Evolutionary conservation across 2,329 filamentous ascomycete species (phyloP), one percentile per base, ranked within the genome.

Genomic region (Neonectria faginata): DNA sequence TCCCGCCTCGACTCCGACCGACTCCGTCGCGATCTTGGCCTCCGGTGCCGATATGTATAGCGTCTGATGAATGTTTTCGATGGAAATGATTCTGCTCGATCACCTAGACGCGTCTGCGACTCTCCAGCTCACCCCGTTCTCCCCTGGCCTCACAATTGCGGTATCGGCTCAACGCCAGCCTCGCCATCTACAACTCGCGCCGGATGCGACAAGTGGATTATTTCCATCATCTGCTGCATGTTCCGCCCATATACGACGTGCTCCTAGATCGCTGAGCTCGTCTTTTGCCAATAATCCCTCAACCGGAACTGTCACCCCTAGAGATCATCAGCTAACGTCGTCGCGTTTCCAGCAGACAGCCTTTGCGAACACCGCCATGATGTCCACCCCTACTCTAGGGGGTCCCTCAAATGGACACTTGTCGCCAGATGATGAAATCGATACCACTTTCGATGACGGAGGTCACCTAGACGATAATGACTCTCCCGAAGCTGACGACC

Each of bases 401-500:
- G 85, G 87, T 80, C 84, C 88, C 76, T 84, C 86, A 75, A 92
- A 93, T 80, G 91, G 91, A 76, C 86, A 90, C 79, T 76, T 83
- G 73, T 87, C 87, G 76, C 85, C 87, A 72, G 79, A 83, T 69
- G 82, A 84, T 71, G 80, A 84, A 70, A 79, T 76, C 64, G 76
- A 75, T 58, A 77, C 79, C 60, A 74, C 77, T 64, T 73, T 79
- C 54, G 77, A 80, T 68, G 78, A 79, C 66, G 79, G 78, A 53
- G 72, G 68, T 50, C 69, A 65, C 53, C 70, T 57, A 61, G 73
- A 69, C 80, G 92, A 93, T 73, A 93, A 89, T 84, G 92, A 94
- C 72, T 85, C 91, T 65, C 94, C 92, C 73, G 91, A 97, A 74
- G 83, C 87, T 72, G 86, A 87, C 75, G 87, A 91, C 73, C 84